Percentiles rank a stretch among this genome's conserved stretches.
These are phyloP conservation scores for Melanogaster broomeanus DNA, from an alignment of 768 basidiomycete genomes.

Conservation along the genomic window DNA sequence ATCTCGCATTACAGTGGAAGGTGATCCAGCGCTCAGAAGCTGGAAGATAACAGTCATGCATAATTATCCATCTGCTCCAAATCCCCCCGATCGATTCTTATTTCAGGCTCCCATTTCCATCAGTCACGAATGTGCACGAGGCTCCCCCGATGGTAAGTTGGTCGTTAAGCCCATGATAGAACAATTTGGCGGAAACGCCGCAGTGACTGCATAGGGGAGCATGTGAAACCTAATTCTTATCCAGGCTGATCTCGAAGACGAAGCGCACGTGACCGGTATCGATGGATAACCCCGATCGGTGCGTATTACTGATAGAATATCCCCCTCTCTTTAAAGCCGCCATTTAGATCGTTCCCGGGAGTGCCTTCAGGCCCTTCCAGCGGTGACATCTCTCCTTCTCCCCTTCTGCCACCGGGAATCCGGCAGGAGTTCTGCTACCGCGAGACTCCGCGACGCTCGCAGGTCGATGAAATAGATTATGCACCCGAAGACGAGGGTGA, in stretches of 20 bases:
- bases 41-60: slow-evolving; percentile 1
- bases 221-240: slow-evolving; percentile 17
- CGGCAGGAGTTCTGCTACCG: too few relatives aligned
- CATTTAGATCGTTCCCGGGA: slow-evolving; percentile 1
- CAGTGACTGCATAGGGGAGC: slow-evolving; percentile 1
- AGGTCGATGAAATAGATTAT: too few relatives aligned
- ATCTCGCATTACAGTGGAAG: not conserved
- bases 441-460: too few relatives aligned
- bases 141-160: slow-evolving; percentile 14
- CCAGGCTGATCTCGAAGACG: slow-evolving; percentile 26
- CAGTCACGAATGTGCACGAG: too few relatives aligned
- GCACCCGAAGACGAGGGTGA: not conserved
- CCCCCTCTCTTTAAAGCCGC: not conserved
- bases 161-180: slow-evolving; percentile 4
- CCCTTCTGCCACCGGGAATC: not conserved
- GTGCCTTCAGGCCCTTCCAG: too few relatives aligned
- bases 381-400: not conserved
- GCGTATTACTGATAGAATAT: slow-evolving; percentile 14
- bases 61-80: not conserved
- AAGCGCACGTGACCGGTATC: slow-evolving; percentile 4
- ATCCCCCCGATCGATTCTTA: slow-evolving; percentile 5
- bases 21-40: not conserved
- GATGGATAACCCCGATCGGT: not conserved
- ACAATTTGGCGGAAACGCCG: slow-evolving; percentile 8
- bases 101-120: too few relatives aligned